Percentiles rank a stretch among this genome's conserved stretches.
These are phyloP conservation scores for Globisporangium megalacanthum DNA, from an alignment of 352 stramenopile genomes.

Conservation along the genomic window DNA sequence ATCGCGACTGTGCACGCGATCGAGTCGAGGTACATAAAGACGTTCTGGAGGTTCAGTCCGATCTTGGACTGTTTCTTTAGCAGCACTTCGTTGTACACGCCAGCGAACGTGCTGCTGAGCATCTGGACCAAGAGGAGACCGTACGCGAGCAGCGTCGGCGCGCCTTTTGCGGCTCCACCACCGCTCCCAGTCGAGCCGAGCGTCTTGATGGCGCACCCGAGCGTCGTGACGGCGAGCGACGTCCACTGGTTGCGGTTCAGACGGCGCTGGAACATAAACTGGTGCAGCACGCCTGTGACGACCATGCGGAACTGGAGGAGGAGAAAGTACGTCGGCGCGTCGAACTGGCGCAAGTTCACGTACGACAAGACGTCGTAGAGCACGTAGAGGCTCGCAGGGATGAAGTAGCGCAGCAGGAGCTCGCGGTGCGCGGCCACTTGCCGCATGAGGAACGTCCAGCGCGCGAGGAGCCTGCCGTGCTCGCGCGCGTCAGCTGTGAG, in stretches of 20 bases:
- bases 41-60: constrained; percentile 73
- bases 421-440: constrained; percentile 35
- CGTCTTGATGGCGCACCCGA: constrained; percentile 77
- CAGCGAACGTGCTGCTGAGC: constrained; percentile 75
- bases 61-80: constrained; percentile 73
- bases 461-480: constrained; percentile 15
- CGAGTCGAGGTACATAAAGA: constrained; percentile 85
- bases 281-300: constrained; percentile 68
- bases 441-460: constrained; percentile 24
- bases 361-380: constrained; percentile 82
- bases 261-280: constrained; percentile 68
- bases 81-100: constrained; percentile 81
- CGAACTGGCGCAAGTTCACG: constrained; percentile 71
- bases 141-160: constrained; percentile 43
- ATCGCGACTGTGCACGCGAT: constrained; percentile 64
- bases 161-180: not conserved
- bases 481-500: constrained; percentile 31
- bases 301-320: constrained; percentile 79
- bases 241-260: constrained; percentile 79
- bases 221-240: constrained; percentile 58
- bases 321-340: constrained; percentile 75
- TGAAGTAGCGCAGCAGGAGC: constrained; percentile 66
- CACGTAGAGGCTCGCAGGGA: constrained; percentile 71
- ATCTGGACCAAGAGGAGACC: constrained; percentile 64
- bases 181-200: constrained; percentile 13